Conservation (phyloP, 2,329 filamentous ascomycete genomes). For the Ophiostoma piceae region DNA sequence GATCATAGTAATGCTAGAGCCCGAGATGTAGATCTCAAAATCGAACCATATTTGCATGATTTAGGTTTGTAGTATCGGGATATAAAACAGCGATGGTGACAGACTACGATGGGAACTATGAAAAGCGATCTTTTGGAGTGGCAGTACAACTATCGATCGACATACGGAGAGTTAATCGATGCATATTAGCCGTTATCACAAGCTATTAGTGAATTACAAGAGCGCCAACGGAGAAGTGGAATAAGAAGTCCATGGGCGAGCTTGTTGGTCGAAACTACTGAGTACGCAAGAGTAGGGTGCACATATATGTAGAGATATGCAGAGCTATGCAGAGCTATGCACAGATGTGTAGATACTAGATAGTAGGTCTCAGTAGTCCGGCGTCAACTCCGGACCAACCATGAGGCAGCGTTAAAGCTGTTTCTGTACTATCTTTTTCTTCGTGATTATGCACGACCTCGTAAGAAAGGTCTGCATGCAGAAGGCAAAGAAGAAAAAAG, state of each 20-base stretch:
- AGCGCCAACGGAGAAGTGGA: neutral
- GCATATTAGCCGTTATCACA: neutral
- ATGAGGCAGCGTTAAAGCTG: neutral
- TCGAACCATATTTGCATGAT: neutral
- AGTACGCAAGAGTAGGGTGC: too few relatives aligned
- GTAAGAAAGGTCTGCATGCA: too few relatives aligned
- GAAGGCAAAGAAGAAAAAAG: too few relatives aligned
- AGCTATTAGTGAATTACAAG: neutral
- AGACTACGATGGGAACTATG: neutral
- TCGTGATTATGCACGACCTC: neutral
- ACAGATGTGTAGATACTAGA: neutral
- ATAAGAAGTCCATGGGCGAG: neutral
- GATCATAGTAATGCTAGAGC: too few relatives aligned
- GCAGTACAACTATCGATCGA: neutral
- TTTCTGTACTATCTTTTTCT: neutral
- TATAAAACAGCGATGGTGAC: neutral
- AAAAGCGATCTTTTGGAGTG: neutral
- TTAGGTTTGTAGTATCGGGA: neutral
- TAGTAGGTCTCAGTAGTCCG: neutral
- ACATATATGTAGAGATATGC: too few relatives aligned
- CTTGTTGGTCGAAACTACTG: too few relatives aligned
- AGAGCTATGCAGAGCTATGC: too few relatives aligned
- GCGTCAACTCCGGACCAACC: too few relatives aligned
- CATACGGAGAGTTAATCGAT: neutral
- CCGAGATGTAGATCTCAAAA: neutral